Base-by-base conservation (phyloP, 352 stramenopile genomes). In the Phytophthora capsici region DNA sequence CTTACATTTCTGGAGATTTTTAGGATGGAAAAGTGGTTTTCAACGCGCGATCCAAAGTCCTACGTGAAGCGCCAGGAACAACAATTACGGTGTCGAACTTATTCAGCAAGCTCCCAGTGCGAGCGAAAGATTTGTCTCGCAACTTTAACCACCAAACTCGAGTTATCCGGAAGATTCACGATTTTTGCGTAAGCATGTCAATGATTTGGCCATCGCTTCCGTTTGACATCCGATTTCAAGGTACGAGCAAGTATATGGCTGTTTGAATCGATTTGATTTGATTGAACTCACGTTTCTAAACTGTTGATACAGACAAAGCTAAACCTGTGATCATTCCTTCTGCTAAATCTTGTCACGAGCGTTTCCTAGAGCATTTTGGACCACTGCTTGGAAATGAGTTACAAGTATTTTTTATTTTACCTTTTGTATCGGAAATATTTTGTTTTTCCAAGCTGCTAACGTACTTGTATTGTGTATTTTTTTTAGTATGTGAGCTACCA, bases 191-290 rank as follows among this genome's bases (percentile, higher is more conserved):
- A 9, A 84, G 70, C 16, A 73, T 91, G 28, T 88, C 84, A 1
- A 75, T 96, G 69, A 88, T 94, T 13, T 92, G 84, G 81, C 82
- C 81, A n/a, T 78, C 66, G 2, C 40, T 93, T 7, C 71, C 86
- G 10, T 77, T 93, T 53, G 68, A 86, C 17, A 51, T 91, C 17
- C 72, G 66, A 26, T 88, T 83, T 67, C 32, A 83, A 64, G 60
- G 80, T 78, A 61, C 4, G 62, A 23, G 9, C 36, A 30, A 28
- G 28, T 1, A 2, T 34, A 14, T 14, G 28, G 8, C 3, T 34
- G 8, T 14, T 5, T 38, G 10, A 46, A 23, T 46, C 26, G 40
- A 34, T 34, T 6, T n/a, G n/a, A n/a, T n/a, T 6, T 28, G 25
- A 28, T 28, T 28, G 1, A 28, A 4, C 25, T 28, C 28, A 14